Evolutionary conservation across 768 basidiomycete species (phyloP), one percentile per base, ranked within the genome.

Genomic region (Lentinula boryana): DNA sequence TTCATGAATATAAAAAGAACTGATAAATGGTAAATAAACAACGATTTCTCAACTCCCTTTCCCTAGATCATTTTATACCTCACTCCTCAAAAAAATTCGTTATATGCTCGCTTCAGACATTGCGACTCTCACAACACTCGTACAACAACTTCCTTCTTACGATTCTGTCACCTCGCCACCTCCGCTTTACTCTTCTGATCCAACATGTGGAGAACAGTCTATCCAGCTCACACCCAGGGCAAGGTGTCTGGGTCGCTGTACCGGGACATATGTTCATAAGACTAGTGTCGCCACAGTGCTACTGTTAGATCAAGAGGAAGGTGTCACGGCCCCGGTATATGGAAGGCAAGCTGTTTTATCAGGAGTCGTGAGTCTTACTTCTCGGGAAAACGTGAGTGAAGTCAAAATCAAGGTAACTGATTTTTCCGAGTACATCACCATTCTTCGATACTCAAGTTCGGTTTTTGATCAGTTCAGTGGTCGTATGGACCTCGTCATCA

Each of bases 151-250:
- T 35, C 84, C 88, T 18, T 68, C 68, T 5, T 89, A 89, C 67
- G 55, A 56, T 8, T 77, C 84, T 0, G 76, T 82, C 1, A 80
- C 85, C 5, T 70, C 72, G 2, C 81, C 81, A 31, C 76, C 80
- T 1, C 88, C 88, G 1, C 68, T 72, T 7, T 90, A 89, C 67
- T 84, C 88, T 52, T 77, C 69, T 38, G 78, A 79, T 31, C 85
- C 82, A 36, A 68, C 76, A 4, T 73, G 70, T 2, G 83, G 79
- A 31, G 87, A 89, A 64, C 73, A 75, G 57, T 74, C 75, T 16
- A 78, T 89, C 7, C 79, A 83, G 44, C 76, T 75, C 48, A 80
- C 84, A 0, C 82, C 78, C 6, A 69, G 71, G 23, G 60, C 65
- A 49, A 41, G 58, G 32, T 57, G 41, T 53, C 9, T 48, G 12